Conservation (phyloP, 1,284 basidiomycete species). For the Tetrapyrgos nigripes region DNA sequence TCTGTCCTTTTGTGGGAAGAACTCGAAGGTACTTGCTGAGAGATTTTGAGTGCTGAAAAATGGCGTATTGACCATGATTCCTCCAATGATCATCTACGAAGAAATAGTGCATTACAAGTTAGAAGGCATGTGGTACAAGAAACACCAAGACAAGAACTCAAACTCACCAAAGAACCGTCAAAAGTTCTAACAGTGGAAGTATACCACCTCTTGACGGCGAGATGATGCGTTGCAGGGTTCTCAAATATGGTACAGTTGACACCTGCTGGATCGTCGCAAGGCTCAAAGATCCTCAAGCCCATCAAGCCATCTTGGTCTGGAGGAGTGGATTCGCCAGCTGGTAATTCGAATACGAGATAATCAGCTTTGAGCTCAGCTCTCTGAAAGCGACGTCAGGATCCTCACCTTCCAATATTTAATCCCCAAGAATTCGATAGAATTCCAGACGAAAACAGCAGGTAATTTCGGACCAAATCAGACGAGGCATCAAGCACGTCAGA, state of each 20-base stretch:
- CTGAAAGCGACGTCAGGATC: no score
- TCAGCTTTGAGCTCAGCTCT: no score
- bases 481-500: no score
- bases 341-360: no score
- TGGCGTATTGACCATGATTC: slow-evolving; percentile 39
- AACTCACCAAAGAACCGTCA: slow-evolving; percentile 37
- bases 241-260: slow-evolving; percentile 40
- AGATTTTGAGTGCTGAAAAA: slow-evolving; percentile 35
- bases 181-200: slow-evolving; percentile 47
- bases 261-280: slow-evolving; percentile 42
- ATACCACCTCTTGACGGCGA: slow-evolving; percentile 51
- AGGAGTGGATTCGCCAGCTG: slow-evolving; percentile 20
- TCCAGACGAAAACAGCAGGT: no score
- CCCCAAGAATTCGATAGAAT: no score
- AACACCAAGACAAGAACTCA: slow-evolving; percentile 16
- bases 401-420: no score
- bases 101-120: no score
- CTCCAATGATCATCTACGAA: slow-evolving; percentile 47
- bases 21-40: slow-evolving; percentile 57
- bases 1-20: slow-evolving; percentile 57
- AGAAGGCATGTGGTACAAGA: no score
- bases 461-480: no score
- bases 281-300: slow-evolving; percentile 47
- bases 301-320: slow-evolving; percentile 37
- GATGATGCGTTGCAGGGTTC: slow-evolving; percentile 42